phyloP scores from a whole-genome alignment of 2,329 filamentous ascomycete genomes.

The Simplicillium sp. region DNA sequence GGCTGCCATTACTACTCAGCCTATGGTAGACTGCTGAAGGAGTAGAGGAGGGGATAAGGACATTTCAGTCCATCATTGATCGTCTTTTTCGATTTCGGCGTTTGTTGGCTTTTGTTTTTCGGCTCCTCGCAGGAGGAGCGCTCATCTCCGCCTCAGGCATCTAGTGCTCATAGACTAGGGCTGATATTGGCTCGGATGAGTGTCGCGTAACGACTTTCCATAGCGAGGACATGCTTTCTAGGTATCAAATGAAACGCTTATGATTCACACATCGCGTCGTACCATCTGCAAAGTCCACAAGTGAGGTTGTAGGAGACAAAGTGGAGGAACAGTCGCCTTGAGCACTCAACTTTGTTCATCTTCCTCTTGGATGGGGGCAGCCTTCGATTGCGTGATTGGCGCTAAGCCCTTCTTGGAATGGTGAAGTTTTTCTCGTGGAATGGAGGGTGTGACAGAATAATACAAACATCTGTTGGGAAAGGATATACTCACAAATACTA shows the following conservation, averaged over 20 bases:
- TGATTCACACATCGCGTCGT: conserved; percentile 3
- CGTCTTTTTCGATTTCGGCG: conserved; percentile 5
- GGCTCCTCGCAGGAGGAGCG: conserved; percentile 2
- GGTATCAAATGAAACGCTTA: conserved; percentile 12
- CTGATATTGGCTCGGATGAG: not conserved
- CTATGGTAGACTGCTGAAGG: conserved; percentile 40
- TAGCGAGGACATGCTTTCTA: conserved; percentile 8
- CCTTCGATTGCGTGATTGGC: conserved; percentile 21
- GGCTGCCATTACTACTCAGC: conserved; percentile 65
- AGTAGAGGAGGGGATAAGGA: conserved; percentile 14
- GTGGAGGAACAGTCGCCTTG: conserved; percentile 9
- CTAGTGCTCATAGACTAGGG: not conserved
- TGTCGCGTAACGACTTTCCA: conserved; percentile 2
- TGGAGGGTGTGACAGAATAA: not conserved
- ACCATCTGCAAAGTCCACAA: conserved; percentile 6
- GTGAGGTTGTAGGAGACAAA: conserved; percentile 11
- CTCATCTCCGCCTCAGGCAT: conserved; percentile 4
- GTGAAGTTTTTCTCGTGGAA: not conserved
- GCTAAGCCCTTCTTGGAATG: conserved; percentile 13
- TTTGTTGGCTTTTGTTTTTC: conserved; percentile 5
- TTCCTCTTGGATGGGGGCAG: conserved; percentile 8
- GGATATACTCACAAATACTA: not conserved
- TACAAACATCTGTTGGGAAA: not conserved
- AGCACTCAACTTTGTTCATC: conserved; percentile 8
- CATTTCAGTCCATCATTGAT: conserved; percentile 1